These are phyloP conservation scores for Globisporangium ultimum DNA, from an alignment of 352 stramenopile genomes.

Conservation along the genomic window DNA sequence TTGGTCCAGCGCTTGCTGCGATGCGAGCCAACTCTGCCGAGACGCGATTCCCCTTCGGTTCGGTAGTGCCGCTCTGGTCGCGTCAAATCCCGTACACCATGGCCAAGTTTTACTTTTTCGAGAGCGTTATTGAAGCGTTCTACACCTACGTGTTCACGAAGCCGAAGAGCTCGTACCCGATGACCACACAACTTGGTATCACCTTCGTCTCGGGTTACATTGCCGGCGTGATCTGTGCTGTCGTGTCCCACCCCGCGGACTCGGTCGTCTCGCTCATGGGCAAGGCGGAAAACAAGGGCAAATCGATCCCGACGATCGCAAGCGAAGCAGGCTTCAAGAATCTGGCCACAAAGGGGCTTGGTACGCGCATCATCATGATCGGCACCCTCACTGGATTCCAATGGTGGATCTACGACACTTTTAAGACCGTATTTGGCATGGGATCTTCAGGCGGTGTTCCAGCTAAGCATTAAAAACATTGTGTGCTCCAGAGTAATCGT, in stretches of 20 bases:
- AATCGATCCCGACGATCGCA: conserved; percentile 85
- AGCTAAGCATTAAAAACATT: conserved; percentile 50
- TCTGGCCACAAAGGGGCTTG: conserved; percentile 86
- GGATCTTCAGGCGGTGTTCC: conserved; percentile 82
- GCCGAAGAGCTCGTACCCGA: conserved; percentile 89
- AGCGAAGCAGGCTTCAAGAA: conserved; percentile 73
- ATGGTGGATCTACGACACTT: conserved; percentile 97
- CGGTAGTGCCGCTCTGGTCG: conserved; percentile 87
- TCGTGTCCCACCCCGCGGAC: conserved; percentile 99
- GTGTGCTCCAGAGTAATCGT: no score
- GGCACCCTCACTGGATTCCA: conserved; percentile 94
- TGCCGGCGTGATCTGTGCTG: conserved; percentile 97
- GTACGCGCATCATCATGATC: conserved; percentile 95
- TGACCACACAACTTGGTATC: conserved; percentile 94
- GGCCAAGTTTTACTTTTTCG: conserved; percentile 99
- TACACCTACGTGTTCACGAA: conserved; percentile 90
- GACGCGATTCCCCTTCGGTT: conserved; percentile 90
- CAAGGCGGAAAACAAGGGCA: conserved; percentile 90
- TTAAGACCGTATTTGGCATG: conserved; percentile 92
- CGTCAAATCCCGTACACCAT: conserved; percentile 99
- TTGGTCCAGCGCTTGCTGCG: conserved; percentile 77
- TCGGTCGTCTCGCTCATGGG: conserved; percentile 98
- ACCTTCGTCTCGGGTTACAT: conserved; percentile 97
- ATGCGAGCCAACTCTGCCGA: conserved; percentile 88
- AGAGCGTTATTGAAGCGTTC: conserved; percentile 85